Evolutionary conservation across 495 filamentous ascomycete genomes (phyloP).

Genomic region (Trichoderma erinaceum): DNA sequence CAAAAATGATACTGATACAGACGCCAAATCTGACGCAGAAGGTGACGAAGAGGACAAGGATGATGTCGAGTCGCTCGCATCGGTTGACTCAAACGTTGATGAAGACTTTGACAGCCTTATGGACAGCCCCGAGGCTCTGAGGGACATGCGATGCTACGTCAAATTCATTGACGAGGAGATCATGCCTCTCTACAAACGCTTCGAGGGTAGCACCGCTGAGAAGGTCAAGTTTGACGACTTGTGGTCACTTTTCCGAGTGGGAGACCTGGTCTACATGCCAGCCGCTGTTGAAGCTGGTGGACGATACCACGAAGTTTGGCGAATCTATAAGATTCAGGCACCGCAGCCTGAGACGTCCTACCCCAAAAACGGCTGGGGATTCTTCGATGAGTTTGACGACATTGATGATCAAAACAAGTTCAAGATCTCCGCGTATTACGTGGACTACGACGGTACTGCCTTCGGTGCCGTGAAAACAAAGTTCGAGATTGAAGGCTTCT

Average conservation of each 20-base stretch:
- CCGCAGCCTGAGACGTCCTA: slow-evolving; percentile 21
- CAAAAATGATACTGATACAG: slow-evolving; percentile 14
- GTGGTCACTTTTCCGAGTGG: slow-evolving; percentile 34
- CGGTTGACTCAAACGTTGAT: slow-evolving; percentile 20
- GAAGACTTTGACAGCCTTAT: slow-evolving; percentile 26
- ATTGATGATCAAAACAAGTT: slow-evolving; percentile 7
- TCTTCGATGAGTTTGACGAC: slow-evolving; percentile 18
- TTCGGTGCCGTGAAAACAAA: slow-evolving; percentile 44
- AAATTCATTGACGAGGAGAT: slow-evolving; percentile 33
- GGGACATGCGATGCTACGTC: slow-evolving; percentile 31
- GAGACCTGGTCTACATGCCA: slow-evolving; percentile 31
- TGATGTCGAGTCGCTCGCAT: slow-evolving; percentile 21
- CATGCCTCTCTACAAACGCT: slow-evolving; percentile 27
- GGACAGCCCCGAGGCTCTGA: slow-evolving; percentile 29
- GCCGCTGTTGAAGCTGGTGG: slow-evolving; percentile 22
- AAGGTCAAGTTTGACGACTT: slow-evolving; percentile 32
- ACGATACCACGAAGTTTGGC: slow-evolving; percentile 22
- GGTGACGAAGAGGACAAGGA: slow-evolving; percentile 19
- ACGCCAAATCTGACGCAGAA: slow-evolving; percentile 12
- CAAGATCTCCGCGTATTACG: slow-evolving; percentile 33
- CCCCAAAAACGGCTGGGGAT: slow-evolving; percentile 17
- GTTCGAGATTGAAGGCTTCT: slow-evolving; percentile 41
- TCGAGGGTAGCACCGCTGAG: slow-evolving; percentile 20
- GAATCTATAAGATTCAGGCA: slow-evolving; percentile 26
- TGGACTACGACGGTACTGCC: slow-evolving; percentile 53